Base-by-base conservation (phyloP, 2,329 filamentous ascomycete genomes). In the Thyridium curvatum region DNA sequence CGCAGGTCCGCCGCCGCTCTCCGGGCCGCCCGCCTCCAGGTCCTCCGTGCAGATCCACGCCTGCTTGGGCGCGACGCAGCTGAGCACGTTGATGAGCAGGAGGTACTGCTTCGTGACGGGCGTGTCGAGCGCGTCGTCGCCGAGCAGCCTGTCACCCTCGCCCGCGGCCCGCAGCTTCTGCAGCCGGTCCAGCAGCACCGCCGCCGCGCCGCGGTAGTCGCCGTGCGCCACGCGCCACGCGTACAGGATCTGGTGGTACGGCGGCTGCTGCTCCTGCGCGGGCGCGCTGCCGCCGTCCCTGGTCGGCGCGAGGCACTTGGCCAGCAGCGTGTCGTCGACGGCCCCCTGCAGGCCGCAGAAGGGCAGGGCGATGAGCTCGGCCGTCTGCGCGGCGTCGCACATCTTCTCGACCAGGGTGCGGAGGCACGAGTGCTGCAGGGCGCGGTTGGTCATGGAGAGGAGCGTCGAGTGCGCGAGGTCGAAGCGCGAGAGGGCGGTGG, bases 21-120 rank as follows among this genome's bases (percentile, higher is more conserved):
- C 36, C 16, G 32, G 35, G 13, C 35, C 35, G n/a, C 35, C 35
- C 51, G 38, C 62, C 56, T 58, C 59, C 52, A 60, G 37, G 39
- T 70, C 62, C 48, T 74, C 66, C n/a, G 68, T 60, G 35, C 77
- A 80, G 57, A 94, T 78, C 77, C 94, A 98, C 2, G 83, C 84
- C 53, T 95, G 85, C 45, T 86, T 79, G 41, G 81, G 70, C 35
- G 86, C 80, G 31, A 96, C 88, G 46, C 88, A 95, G 48, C 85
- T 87, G 44, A 98, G 70, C 1, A 88, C 83, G 58, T 98, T 98
- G 66, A 98, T 94, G 33, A 98, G 75, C 44, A 89, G 74, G n/a
- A 97, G 68, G 52, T 94, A 93, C 53, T 87, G 84, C 49, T 85
- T 78, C 34, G 83, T 80, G 26, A 86, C 72, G 1, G 72, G 70